These are phyloP conservation scores for Acanthamoeba divionensis DNA, from an alignment of 208 protist species.

Conservation along the genomic window DNA sequence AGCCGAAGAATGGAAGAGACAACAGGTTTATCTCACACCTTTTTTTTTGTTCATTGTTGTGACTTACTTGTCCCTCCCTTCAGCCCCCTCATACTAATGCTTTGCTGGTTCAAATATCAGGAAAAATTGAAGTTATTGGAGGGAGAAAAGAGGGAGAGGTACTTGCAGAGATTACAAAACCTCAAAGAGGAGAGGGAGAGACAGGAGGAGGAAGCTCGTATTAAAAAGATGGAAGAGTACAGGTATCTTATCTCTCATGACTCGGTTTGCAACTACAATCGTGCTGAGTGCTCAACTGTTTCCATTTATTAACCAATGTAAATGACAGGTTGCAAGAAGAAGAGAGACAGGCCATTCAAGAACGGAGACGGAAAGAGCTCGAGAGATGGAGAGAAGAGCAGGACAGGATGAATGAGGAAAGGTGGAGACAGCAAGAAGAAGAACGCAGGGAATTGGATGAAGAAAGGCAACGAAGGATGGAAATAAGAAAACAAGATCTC, in stretches of 20 bases:
- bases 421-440: neutral
- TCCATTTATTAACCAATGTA: no score
- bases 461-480: neutral
- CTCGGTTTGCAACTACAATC: no score
- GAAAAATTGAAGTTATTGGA: neutral
- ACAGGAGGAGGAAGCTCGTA: constrained; percentile 22
- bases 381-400: neutral
- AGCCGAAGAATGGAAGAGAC: no score
- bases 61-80: no score
- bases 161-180: neutral
- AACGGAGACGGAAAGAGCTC: neutral
- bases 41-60: no score
- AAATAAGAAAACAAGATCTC: neutral
- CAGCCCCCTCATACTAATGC: no score
- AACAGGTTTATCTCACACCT: no score
- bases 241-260: no score
- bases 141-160: neutral
- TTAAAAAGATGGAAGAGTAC: neutral
- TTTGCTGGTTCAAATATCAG: constrained; percentile 1
- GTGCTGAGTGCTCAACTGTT: no score
- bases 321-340: neutral
- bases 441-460: neutral
- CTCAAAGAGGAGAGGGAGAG: neutral
- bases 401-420: constrained; percentile 32
- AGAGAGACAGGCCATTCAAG: neutral